phyloP scores from a whole-genome alignment of 1,139 yeast species.

The Debaryomycetaceae sp. region DNA sequence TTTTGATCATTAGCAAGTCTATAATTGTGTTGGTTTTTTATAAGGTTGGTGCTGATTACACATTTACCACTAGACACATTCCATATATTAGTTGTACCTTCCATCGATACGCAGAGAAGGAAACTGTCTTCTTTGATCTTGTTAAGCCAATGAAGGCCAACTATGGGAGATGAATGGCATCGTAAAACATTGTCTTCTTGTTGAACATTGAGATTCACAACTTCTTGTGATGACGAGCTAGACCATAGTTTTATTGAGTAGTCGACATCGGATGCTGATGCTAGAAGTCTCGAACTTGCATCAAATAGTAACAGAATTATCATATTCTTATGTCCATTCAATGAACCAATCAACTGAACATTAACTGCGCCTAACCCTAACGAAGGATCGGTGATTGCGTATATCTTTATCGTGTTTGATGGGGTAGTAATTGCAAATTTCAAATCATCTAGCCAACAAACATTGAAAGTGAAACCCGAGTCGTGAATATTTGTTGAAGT shows the following conservation, averaged over 20 bases:
- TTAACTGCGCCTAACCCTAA: slow-evolving; percentile 17
- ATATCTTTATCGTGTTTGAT: slow-evolving; percentile 55
- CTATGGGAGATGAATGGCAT: slow-evolving; percentile 53
- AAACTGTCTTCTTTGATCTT: slow-evolving; percentile 13
- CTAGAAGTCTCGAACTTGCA: slow-evolving; percentile 47
- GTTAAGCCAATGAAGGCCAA: slow-evolving; percentile 53
- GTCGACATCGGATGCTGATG: slow-evolving; percentile 73
- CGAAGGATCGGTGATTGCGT: slow-evolving; percentile 34
- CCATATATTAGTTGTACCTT: slow-evolving; percentile 72
- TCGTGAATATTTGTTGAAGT: slow-evolving; percentile 2
- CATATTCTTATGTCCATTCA: slow-evolving; percentile 66
- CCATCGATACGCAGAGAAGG: slow-evolving; percentile 52
- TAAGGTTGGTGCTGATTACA: slow-evolving; percentile 11
- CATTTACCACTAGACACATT: slow-evolving; percentile 43
- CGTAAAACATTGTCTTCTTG: slow-evolving; percentile 11
- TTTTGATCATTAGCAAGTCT: slow-evolving; percentile 9
- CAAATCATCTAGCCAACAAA: slow-evolving; percentile 69
- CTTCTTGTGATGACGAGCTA: slow-evolving; percentile 51
- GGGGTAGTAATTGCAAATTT: slow-evolving; percentile 70
- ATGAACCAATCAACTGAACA: slow-evolving; percentile 52
- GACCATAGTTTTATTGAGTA: slow-evolving; percentile 70
- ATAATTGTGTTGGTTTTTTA: slow-evolving; percentile 21
- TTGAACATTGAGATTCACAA: slow-evolving; percentile 23
- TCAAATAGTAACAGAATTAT: slow-evolving; percentile 60
- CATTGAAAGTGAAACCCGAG: slow-evolving; percentile 2